Evolutionary conservation across 208 protist species (phyloP).

Genomic region (Trichomonas gallinae): DNA sequence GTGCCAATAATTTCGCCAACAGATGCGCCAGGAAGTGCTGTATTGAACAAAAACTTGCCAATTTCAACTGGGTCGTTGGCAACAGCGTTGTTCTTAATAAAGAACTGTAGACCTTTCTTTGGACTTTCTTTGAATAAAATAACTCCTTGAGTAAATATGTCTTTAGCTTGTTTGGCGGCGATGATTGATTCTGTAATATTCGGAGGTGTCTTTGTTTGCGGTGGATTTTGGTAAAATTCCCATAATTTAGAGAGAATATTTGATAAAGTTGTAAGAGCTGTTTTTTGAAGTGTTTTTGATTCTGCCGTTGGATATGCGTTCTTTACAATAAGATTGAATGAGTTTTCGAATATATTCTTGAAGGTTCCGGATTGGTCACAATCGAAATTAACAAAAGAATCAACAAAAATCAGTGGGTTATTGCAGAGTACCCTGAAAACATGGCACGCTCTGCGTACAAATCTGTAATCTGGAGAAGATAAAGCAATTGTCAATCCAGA

Average conservation of each 20-base stretch:
- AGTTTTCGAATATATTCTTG: neutral
- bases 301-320: neutral
- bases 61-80: neutral
- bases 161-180: neutral
- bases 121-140: neutral
- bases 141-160: neutral
- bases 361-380: neutral
- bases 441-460: neutral
- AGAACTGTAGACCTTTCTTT: neutral
- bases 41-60: neutral
- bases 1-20: neutral
- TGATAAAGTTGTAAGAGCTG: neutral
- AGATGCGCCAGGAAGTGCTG: neutral
- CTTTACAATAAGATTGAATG: neutral
- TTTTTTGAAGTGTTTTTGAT: neutral
- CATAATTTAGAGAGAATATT: neutral
- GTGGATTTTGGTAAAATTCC: neutral
- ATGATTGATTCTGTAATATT: neutral
- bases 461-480: neutral
- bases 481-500: neutral
- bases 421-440: neutral
- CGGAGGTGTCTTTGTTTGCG: too few species aligned
- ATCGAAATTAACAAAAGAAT: constrained; percentile 5
- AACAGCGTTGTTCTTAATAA: neutral
- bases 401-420: neutral